These are phyloP conservation scores for Podospora australis DNA, from an alignment of 495 filamentous ascomycete genomes.

Conservation along the genomic window DNA sequence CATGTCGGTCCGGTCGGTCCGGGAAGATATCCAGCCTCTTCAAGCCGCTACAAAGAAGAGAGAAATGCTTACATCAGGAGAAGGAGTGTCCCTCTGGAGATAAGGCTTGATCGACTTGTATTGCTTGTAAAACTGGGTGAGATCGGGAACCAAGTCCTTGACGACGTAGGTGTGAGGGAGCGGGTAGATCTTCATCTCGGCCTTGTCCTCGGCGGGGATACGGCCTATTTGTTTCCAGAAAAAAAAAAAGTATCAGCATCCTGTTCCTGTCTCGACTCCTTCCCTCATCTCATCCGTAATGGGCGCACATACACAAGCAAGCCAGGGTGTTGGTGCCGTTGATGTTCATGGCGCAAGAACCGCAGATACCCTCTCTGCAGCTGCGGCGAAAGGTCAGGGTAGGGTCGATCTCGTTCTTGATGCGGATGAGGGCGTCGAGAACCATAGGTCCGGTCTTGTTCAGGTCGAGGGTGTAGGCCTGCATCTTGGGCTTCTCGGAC, in stretches of 20 bases:
- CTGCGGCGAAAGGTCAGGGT: constrained; percentile 92
- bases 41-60: too few species aligned
- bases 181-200: constrained; percentile 93
- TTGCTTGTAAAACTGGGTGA: constrained; percentile 99
- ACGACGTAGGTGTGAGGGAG: constrained; percentile 98
- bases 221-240: constrained; percentile 82
- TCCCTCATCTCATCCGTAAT: background rate
- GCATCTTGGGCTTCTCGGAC: constrained; percentile 87
- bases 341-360: constrained; percentile 99
- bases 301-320: constrained; percentile 77
- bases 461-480: constrained; percentile 85
- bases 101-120: constrained; percentile 99
- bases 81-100: constrained; percentile 76
- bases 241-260: constrained; percentile 6
- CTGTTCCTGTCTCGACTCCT: background rate
- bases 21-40: background rate
- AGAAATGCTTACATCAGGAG: constrained; percentile 57
- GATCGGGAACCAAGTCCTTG: constrained; percentile 95
- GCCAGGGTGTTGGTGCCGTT: constrained; percentile 95
- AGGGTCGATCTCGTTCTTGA: constrained; percentile 98
- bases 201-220: constrained; percentile 73
- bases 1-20: background rate
- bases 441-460: constrained; percentile 99
- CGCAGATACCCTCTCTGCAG: constrained; percentile 96
- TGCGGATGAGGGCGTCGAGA: constrained; percentile 88